Evolutionary conservation across 345 rosid species (phyloP).

Genomic region (Moricandia arvensis): DNA sequence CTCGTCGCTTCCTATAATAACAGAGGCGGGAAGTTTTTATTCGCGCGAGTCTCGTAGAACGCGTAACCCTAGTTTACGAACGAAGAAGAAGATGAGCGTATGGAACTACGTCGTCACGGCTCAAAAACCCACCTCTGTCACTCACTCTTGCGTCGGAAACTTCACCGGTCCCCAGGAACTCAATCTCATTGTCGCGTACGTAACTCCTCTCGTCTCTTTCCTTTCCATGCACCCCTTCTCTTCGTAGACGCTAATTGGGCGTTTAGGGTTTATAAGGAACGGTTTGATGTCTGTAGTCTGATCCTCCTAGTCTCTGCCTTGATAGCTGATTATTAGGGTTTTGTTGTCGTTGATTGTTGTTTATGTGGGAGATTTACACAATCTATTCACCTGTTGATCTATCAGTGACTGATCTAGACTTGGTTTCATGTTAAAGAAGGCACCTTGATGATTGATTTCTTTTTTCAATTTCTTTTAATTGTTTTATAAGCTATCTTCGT

Average conservation of each 20-base stretch:
- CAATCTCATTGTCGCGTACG: constrained; percentile 90
- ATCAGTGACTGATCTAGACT: not conserved
- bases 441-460: not conserved
- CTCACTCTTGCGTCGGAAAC: constrained; percentile 95
- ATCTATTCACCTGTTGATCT: not conserved
- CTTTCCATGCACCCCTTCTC: not conserved
- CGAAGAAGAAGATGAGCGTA: constrained; percentile 33
- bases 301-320: not conserved
- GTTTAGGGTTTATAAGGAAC: constrained; percentile 12
- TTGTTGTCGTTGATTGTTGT: not conserved
- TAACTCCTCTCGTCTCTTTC: not conserved
- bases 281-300: not conserved
- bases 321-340: not conserved
- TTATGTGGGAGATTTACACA: not conserved
- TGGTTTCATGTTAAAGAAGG: not conserved
- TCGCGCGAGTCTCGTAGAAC: not conserved
- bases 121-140: constrained; percentile 69
- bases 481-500: not conserved
- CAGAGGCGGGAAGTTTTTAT: constrained; percentile 5
- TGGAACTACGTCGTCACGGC: constrained; percentile 60
- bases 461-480: not conserved
- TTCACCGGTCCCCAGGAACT: constrained; percentile 90
- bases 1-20: not conserved
- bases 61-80: constrained; percentile 9
- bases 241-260: too few species aligned